Base-by-base conservation (phyloP, 176 grass and related monocot genomes). In the Pontederia paniculata region DNA sequence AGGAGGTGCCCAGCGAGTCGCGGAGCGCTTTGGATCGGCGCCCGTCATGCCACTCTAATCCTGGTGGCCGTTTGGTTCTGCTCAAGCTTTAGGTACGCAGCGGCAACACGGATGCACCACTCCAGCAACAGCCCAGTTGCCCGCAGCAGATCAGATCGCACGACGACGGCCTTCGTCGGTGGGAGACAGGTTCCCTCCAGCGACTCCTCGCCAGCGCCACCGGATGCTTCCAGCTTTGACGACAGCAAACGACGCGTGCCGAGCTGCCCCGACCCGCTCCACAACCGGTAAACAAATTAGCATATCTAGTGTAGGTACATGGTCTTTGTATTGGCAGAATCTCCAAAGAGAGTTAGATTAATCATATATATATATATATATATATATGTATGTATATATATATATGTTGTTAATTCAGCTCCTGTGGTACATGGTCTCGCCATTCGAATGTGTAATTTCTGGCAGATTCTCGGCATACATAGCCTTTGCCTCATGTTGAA, bases 321-420 rank as follows among this genome's bases (percentile, higher is more conserved):
- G 19, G 56, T 23, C 56, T 59, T 59, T 59, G 56, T 59, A 59
- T 59, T 59, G 56, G 56, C 15, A 59, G 56, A 59, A 59, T 59
- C 56, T 59, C 56, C 56, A 42, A 23, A 41, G 9, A 10, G 8
- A 41, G 14, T 17, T 56, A 23, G 25, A 55, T 55, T 55, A 55
- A 55, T 21, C 16, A 21, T 21, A 23, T 23, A 56, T 12, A 17
- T 11, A 16, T 25, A 23, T 9, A 10, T 12, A 22, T 23, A 41
- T n/a, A 15, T 12, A n/a, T 59, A n/a, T 17, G 31, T 17, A 17
- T 10, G 16, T 31, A 9, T 12, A 41, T 12, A 9, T 15, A 16
- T 58, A 31, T 14, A 3, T 31, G n/a, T n/a, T n/a, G n/a, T n/a
- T n/a, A n/a, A n/a, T n/a, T n/a, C n/a, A n/a, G n/a, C n/a, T n/a